Percentiles rank a stretch among this genome's conserved stretches.
phyloP scores from a whole-genome alignment of 352 stramenopile species.

The Phytopythium cucurbitacearum region DNA sequence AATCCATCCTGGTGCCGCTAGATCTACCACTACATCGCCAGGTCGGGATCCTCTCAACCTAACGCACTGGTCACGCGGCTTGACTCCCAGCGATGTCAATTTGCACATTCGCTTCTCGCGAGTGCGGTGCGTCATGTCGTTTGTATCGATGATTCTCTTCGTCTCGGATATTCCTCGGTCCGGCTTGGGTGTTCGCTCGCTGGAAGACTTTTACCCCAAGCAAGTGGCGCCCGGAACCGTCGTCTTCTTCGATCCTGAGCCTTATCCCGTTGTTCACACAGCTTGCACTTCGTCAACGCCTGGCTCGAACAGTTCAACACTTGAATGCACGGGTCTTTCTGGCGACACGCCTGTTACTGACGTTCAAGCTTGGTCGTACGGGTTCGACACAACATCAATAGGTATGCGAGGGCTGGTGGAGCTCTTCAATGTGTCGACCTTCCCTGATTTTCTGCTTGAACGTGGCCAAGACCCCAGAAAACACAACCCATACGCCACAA shows the following conservation, averaged over 20 bases:
- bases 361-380: slow-evolving; percentile 15
- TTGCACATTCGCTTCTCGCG: slow-evolving; percentile 1
- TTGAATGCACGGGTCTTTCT: slow-evolving; percentile 1
- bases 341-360: neutral
- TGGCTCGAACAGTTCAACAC: too few species aligned
- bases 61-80: neutral
- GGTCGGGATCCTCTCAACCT: neutral
- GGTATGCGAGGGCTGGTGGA: slow-evolving; percentile 11
- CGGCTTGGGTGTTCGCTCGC: slow-evolving; percentile 12
- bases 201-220: slow-evolving; percentile 7
- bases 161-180: slow-evolving; percentile 34
- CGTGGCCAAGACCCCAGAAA: slow-evolving; percentile 1
- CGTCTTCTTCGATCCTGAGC: slow-evolving; percentile 28
- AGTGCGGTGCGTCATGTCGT: slow-evolving; percentile 5
- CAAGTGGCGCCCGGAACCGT: slow-evolving; percentile 9
- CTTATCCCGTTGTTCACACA: slow-evolving; percentile 26
- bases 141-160: slow-evolving; percentile 6
- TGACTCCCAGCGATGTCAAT: slow-evolving; percentile 3
- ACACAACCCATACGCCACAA: slow-evolving; percentile 3
- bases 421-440: slow-evolving; percentile 7
- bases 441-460: slow-evolving; percentile 7
- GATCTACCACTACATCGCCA: too few species aligned
- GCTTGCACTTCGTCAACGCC: slow-evolving; percentile 1
- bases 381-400: slow-evolving; percentile 23
- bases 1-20: too few species aligned